phyloP scores from a whole-genome alignment of 805 yeast species.

The Saccharomycopsis lassenensis region DNA sequence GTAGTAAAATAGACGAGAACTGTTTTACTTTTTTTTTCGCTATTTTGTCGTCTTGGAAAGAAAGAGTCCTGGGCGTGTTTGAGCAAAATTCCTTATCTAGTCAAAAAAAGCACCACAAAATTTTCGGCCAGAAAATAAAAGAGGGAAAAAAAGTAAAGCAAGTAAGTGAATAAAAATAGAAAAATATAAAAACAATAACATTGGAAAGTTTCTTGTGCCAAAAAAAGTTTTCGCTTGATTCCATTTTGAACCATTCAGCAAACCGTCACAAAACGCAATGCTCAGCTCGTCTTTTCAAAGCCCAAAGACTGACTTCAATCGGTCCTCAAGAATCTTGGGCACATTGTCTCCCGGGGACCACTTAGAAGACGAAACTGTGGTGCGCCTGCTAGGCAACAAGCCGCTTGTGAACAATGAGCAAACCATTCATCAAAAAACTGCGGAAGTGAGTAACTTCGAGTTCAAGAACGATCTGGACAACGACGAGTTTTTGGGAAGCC shows the following conservation, averaged over 20 bases:
- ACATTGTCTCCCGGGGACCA: not conserved
- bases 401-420: slow-evolving; percentile 15
- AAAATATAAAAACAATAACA: no score
- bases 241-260: no score
- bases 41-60: not conserved
- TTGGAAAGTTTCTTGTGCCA: no score
- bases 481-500: not conserved
- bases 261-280: no score
- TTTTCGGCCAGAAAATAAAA: no score
- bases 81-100: no score
- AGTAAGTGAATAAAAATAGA: no score
- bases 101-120: no score
- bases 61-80: not conserved
- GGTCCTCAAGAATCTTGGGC: slow-evolving; percentile 5
- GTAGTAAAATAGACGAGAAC: no score
- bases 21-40: not conserved
- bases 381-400: not conserved
- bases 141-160: no score
- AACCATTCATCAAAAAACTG: slow-evolving; percentile 15
- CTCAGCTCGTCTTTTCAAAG: slow-evolving; percentile 4
- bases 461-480: slow-evolving; percentile 5
- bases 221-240: no score
- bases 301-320: slow-evolving; percentile 3
- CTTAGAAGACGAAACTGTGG: not conserved
- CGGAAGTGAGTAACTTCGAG: slow-evolving; percentile 15